Conservation (phyloP, 148 eudicot genomes). For the Drosera capensis region DNA sequence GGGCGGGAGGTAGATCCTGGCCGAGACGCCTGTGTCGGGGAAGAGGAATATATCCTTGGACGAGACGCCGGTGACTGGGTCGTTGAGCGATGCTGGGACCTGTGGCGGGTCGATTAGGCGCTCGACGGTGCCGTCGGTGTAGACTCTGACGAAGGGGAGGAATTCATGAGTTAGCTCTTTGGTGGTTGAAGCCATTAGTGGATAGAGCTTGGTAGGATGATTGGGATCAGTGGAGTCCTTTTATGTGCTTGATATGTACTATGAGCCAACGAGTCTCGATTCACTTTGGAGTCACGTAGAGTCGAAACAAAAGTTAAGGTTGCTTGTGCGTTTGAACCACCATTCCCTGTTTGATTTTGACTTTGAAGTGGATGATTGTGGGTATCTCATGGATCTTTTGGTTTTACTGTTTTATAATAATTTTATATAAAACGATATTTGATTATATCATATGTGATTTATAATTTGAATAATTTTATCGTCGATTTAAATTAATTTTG, state of each 20-base stretch:
- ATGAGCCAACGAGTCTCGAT: neutral
- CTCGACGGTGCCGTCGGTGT: constrained; percentile 31
- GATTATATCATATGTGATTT: no score
- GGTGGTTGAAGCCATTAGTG: constrained; percentile 3
- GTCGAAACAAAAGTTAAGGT: no score
- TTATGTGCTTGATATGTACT: neutral
- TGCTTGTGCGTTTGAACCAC: no score
- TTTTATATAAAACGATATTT: no score
- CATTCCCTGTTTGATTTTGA: no score
- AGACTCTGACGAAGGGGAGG: constrained; percentile 16
- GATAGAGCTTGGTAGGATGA: neutral
- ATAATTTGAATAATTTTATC: no score
- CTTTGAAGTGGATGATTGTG: no score
- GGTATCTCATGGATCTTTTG: no score
- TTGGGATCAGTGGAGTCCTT: neutral
- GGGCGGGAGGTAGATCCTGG: constrained; percentile 23
- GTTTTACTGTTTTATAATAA: no score
- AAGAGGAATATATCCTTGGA: constrained; percentile 29
- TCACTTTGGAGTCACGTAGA: no score
- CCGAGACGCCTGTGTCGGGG: constrained; percentile 12
- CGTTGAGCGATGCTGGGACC: constrained; percentile 17
- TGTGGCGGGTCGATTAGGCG: constrained; percentile 12
- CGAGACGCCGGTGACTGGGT: constrained; percentile 16
- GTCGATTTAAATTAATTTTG: no score
- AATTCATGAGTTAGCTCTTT: constrained; percentile 17